Evolutionary conservation across 805 yeast species (phyloP).

Genomic region (Lachancea meyersii): DNA sequence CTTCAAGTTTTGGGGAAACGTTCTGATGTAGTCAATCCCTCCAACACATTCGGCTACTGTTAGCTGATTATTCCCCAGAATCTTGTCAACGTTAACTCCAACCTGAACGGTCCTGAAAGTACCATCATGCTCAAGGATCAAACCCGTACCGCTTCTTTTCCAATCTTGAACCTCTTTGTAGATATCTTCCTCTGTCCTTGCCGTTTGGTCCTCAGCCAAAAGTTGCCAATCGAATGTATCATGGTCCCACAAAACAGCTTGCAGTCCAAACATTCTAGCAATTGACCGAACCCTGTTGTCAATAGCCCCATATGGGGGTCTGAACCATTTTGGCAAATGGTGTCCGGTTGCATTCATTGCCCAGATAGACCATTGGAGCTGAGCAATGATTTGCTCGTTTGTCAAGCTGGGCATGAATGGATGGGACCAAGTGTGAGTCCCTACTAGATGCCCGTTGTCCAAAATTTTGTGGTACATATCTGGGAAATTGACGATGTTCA

Average conservation of each 20-base stretch:
- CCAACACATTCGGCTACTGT: constrained; percentile 76
- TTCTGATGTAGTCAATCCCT: constrained; percentile 54
- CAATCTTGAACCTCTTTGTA: constrained; percentile 51
- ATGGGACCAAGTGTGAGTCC: constrained; percentile 92
- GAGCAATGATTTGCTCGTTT: constrained; percentile 81
- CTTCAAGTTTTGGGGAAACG: constrained; percentile 10
- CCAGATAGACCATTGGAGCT: constrained; percentile 93
- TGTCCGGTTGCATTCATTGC: constrained; percentile 93
- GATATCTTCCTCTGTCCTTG: constrained; percentile 47
- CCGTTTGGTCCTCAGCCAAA: constrained; percentile 36
- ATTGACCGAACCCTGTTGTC: constrained; percentile 82
- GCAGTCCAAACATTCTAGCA: constrained; percentile 78
- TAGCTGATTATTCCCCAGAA: constrained; percentile 56
- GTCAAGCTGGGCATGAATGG: constrained; percentile 69
- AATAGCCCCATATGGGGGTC: constrained; percentile 96
- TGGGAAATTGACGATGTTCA: constrained; percentile 72
- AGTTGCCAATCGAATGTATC: constrained; percentile 91
- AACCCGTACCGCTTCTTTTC: constrained; percentile 45
- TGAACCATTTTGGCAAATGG: constrained; percentile 83
- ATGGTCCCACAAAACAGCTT: constrained; percentile 82
- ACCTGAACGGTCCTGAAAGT: constrained; percentile 57
- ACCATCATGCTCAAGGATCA: constrained; percentile 86
- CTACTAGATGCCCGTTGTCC: constrained; percentile 68
- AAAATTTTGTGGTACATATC: constrained; percentile 56
- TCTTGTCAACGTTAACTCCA: constrained; percentile 52